These are phyloP conservation scores for Zygoascus flipseniorum DNA, from an alignment of 805 yeast genomes.

Conservation along the genomic window DNA sequence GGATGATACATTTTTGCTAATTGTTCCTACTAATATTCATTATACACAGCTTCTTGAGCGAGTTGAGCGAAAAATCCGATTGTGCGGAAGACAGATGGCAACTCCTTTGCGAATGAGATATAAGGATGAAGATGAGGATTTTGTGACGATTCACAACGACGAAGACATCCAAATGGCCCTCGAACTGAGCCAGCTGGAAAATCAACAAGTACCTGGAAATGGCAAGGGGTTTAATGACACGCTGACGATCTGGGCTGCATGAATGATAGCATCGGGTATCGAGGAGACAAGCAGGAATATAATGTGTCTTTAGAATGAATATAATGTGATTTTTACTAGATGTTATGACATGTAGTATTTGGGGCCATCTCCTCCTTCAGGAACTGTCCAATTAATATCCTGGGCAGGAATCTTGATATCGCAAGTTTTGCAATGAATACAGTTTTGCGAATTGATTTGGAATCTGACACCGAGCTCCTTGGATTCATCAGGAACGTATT, in stretches of 20 bases:
- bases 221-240: conserved; percentile 5
- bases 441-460: conserved; percentile 92
- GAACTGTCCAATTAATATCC: conserved; percentile 94
- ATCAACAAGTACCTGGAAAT: background rate
- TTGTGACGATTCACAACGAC: conserved; percentile 70
- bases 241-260: conserved; percentile 19
- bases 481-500: conserved; percentile 65
- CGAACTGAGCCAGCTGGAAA: conserved; percentile 32
- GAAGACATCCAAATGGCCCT: conserved; percentile 86
- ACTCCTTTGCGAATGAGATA: conserved; percentile 54
- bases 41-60: conserved; percentile 47
- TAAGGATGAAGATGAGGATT: conserved; percentile 93
- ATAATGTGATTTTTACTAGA: background rate
- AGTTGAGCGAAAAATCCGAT: conserved; percentile 48
- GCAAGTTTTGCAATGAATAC: conserved; percentile 97
- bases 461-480: conserved; percentile 61
- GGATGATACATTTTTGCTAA: conserved; percentile 48
- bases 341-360: conserved; percentile 73
- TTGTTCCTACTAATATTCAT: conserved; percentile 46
- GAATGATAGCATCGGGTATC: background rate
- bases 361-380: conserved; percentile 99
- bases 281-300: background rate
- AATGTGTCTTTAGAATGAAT: background rate
- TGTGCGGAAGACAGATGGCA: conserved; percentile 40
- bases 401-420: conserved; percentile 95